phyloP scores from a whole-genome alignment of 2,329 filamentous ascomycete species.

The Trichoderma sp. region DNA sequence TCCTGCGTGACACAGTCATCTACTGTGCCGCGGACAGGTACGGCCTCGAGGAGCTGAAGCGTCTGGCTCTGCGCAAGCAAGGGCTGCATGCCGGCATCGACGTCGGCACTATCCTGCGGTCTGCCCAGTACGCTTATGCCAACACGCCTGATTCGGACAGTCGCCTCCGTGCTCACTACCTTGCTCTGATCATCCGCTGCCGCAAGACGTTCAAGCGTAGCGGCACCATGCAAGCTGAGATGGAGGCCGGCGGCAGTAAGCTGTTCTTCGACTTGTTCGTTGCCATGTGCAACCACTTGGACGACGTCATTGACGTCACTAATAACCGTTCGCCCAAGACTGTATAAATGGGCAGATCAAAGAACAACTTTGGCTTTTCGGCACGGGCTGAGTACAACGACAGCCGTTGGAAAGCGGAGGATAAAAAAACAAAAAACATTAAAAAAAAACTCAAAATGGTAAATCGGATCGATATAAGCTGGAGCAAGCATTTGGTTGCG shows the following conservation, averaged over 20 bases:
- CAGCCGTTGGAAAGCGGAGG: slow-evolving; percentile 23
- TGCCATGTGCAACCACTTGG: slow-evolving; percentile 96
- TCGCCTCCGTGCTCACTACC: slow-evolving; percentile 90
- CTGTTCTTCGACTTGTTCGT: slow-evolving; percentile 98
- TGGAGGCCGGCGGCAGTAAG: slow-evolving; percentile 86
- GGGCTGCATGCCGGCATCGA: slow-evolving; percentile 90
- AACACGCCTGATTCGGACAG: slow-evolving; percentile 93
- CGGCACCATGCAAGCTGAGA: slow-evolving; percentile 98
- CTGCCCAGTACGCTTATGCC: slow-evolving; percentile 91
- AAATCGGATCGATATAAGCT: slow-evolving; percentile 29
- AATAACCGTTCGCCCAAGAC: slow-evolving; percentile 60
- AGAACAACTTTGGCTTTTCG: slow-evolving; percentile 20
- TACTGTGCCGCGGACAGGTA: slow-evolving; percentile 92
- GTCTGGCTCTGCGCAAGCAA: slow-evolving; percentile 88
- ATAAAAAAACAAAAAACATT: slow-evolving; percentile 18
- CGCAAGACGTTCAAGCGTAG: slow-evolving; percentile 97
- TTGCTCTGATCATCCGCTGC: slow-evolving; percentile 95
- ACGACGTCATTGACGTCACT: slow-evolving; percentile 88
- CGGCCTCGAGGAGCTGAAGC: slow-evolving; percentile 88
- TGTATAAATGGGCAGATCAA: slow-evolving; percentile 42
- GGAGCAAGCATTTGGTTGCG: slow-evolving; percentile 43
- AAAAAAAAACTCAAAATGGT: background rate
- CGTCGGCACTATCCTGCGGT: slow-evolving; percentile 85
- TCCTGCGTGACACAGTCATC: slow-evolving; percentile 89
- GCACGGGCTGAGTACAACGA: slow-evolving; percentile 24